Evolutionary conservation across 768 basidiomycete species (phyloP).

Genomic region (Filobasidium wieringae): DNA sequence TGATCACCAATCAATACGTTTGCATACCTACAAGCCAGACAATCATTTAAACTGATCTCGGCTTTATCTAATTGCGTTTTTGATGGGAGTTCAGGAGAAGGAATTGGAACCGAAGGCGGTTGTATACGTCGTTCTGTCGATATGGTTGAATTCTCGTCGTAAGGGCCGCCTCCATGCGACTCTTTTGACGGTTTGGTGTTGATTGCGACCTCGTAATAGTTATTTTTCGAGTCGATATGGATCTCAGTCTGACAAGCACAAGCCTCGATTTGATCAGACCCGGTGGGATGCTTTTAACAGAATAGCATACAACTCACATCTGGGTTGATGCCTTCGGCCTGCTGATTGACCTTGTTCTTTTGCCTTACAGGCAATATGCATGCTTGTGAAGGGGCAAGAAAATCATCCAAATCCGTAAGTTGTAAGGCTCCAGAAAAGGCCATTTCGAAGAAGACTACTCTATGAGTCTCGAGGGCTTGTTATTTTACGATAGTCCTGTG

Average conservation of each 20-base stretch:
- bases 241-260: conserved; percentile 64
- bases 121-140: not conserved
- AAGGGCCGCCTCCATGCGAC: not conserved
- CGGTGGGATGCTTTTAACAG: not conserved
- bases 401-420: conserved; percentile 89
- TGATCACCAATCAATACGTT: too few relatives aligned
- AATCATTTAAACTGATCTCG: conserved; percentile 92
- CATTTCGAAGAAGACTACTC: conserved; percentile 44
- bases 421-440: conserved; percentile 79
- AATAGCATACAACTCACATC: conserved; percentile 13
- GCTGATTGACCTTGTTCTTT: conserved; percentile 36
- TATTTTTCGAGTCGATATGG: conserved; percentile 66
- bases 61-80: conserved; percentile 70
- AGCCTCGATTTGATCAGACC: conserved; percentile 20
- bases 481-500: not conserved
- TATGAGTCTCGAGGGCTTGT: not conserved
- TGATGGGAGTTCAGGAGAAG: not conserved
- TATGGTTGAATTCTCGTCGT: not conserved
- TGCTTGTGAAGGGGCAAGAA: conserved; percentile 87
- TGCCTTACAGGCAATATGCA: conserved; percentile 90
- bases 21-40: conserved; percentile 86
- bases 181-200: conserved; percentile 3
- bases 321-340: conserved; percentile 15
- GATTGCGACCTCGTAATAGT: conserved; percentile 67
- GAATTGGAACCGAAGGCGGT: not conserved